Conservation (phyloP, 139 green algal species). For the Chlorella sp. region DNA sequence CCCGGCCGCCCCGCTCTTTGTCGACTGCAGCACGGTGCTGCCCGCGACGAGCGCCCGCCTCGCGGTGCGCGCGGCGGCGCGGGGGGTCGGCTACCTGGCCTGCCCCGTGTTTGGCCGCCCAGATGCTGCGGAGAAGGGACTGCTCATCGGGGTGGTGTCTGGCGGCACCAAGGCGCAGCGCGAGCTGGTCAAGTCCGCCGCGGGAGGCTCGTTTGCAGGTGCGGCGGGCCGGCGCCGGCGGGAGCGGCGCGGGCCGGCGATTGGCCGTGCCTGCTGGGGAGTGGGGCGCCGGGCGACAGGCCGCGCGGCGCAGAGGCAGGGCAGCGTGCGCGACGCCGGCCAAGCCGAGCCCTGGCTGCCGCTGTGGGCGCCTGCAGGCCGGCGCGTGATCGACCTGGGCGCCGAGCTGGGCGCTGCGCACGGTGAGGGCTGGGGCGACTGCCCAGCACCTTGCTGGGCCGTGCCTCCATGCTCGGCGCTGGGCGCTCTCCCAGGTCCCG, state of each 20-base stretch:
- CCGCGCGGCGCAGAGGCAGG: not conserved
- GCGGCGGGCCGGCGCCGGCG: not conserved
- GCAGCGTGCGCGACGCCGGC: no score
- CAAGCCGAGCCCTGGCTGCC: no score
- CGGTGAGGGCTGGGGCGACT: not conserved
- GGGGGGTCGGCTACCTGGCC: not conserved
- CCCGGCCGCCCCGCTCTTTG: not conserved
- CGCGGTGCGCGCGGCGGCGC: not conserved
- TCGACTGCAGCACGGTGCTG: constrained; percentile 34
- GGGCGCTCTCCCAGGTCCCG: no score
- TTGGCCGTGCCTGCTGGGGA: not conserved
- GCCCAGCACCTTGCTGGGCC: not conserved
- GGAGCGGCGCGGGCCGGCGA: not conserved
- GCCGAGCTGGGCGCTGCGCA: not conserved
- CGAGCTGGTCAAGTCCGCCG: not conserved
- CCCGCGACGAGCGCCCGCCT: constrained; percentile 10
- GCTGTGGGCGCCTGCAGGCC: not conserved
- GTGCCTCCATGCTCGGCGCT: not conserved
- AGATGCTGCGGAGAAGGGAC: constrained; percentile 14
- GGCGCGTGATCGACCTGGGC: constrained; percentile 21
- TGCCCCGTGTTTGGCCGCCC: constrained; percentile 30
- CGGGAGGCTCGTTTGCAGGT: not conserved
- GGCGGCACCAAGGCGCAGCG: not conserved
- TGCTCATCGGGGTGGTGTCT: constrained; percentile 8
- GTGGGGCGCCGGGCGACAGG: not conserved